Evolutionary conservation across 2,329 filamentous ascomycete genomes (phyloP), one percentile per base, ranked within the genome.

Genomic region (Pleomassaria siparia): DNA sequence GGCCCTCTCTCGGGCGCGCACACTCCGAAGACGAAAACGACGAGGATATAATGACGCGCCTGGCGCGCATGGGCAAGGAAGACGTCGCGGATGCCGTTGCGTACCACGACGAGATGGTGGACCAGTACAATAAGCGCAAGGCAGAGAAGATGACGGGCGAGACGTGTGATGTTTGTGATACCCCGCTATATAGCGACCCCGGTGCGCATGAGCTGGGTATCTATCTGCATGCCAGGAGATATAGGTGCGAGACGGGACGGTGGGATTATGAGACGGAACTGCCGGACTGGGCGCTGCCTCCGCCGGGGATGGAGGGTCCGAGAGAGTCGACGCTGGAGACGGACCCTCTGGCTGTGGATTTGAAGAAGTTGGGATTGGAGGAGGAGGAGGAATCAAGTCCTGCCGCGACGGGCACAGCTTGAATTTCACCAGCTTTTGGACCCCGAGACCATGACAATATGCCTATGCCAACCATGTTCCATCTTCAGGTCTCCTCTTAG

Each of bases 101-200:
- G 1, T 97, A 96, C 72, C 89, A 96, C 66, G 89, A 96, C 64
- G 89, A 94, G 60, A 91, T 96, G 83, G 86, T 96, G 29, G 87
- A 91, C 58, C 80, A 87, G 46, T 97, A 97, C 70, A 84, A 96
- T 66, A 90, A 91, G 72, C 84, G 86, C 61, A 91, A 92, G 61
- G 92, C 91, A 1, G 94, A 99, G 76, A 91, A 89, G 69, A 87
- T 97, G 80, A 95, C 91, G 1, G 94, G 94, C 11, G 78, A 91
- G 62, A 74, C 83, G 13, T 99, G 94, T 69, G 79, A 86, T 5
- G 71, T 91, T 26, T 99, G 94, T 70, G 81, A 87, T 49, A 96
- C 94, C 16, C 88, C 89, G 18, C 76, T 99, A 35, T 99, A 97
- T 72, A 95, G 89, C 13, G 94, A 99, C 65, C 94, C 94, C 0